phyloP scores from a whole-genome alignment of 495 filamentous ascomycete genomes.

The Lasiosphaeris hirsuta region DNA sequence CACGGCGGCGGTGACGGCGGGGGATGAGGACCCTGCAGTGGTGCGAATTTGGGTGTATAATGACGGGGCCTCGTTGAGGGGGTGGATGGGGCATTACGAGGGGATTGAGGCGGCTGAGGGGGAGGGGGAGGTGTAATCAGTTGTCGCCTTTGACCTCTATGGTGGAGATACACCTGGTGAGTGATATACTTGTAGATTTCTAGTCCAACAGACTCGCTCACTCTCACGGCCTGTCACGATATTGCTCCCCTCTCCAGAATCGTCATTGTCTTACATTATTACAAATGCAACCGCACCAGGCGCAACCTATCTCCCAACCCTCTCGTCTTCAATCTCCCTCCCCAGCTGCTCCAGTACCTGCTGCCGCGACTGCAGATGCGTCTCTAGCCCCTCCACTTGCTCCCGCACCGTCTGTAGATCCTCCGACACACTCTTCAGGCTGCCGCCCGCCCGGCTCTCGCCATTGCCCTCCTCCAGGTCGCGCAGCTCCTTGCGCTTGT shows the following conservation, averaged over 20 bases:
- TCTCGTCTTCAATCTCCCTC: slow-evolving; percentile 64
- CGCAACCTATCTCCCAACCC: slow-evolving; percentile 35
- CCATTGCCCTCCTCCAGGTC: slow-evolving; percentile 74
- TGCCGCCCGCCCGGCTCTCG: slow-evolving; percentile 59
- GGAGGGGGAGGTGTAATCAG: background rate
- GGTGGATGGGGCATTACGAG: slow-evolving; percentile 23
- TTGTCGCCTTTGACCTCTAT: too few relatives aligned
- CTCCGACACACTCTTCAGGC: slow-evolving; percentile 57
- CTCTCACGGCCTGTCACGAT: too few relatives aligned
- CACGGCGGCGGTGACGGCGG: slow-evolving; percentile 15
- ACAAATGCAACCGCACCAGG: too few relatives aligned
- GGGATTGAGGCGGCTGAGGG: slow-evolving; percentile 15
- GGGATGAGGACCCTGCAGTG: slow-evolving; percentile 15
- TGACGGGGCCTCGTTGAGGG: slow-evolving; percentile 16
- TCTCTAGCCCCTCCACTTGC: slow-evolving; percentile 69
- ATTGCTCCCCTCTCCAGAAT: too few relatives aligned
- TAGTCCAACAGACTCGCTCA: too few relatives aligned
- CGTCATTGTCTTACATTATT: too few relatives aligned
- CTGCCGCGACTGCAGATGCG: slow-evolving; percentile 57
- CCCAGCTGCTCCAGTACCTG: slow-evolving; percentile 57
- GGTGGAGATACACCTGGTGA: too few relatives aligned
- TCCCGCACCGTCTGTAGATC: slow-evolving; percentile 72
- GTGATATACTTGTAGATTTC: too few relatives aligned
- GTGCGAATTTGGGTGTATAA: slow-evolving; percentile 28
- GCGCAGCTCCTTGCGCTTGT: slow-evolving; percentile 64